phyloP scores from a whole-genome alignment of 495 filamentous ascomycete genomes.

The Hapsidospora chrysogenum region DNA sequence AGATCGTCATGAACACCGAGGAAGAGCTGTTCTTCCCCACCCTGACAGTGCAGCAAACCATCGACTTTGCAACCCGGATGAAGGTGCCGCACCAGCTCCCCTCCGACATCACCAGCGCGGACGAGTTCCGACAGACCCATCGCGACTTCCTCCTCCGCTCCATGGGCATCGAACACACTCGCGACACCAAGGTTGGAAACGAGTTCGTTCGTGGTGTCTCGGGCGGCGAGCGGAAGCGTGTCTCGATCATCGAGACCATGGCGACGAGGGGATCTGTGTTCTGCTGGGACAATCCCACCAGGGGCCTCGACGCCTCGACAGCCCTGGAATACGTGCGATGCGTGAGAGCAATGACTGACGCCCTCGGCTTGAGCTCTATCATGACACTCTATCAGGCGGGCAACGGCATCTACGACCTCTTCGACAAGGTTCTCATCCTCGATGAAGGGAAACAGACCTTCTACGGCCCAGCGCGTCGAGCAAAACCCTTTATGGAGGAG shows the following conservation, averaged over 20 bases:
- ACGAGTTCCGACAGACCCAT: slow-evolving; percentile 8
- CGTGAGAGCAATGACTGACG: slow-evolving; percentile 33
- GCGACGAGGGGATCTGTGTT: slow-evolving; percentile 14
- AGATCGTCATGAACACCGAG: slow-evolving; percentile 49
- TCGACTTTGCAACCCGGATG: slow-evolving; percentile 42
- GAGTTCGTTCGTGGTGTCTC: slow-evolving; percentile 51
- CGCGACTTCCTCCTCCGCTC: slow-evolving; percentile 13
- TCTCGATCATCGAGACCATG: slow-evolving; percentile 26
- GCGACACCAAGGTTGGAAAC: slow-evolving; percentile 61
- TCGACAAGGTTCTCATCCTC: slow-evolving; percentile 53
- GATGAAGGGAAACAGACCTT: slow-evolving; percentile 54
- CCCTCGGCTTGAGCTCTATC: slow-evolving; percentile 35
- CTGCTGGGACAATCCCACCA: slow-evolving; percentile 33
- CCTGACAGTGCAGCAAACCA: slow-evolving; percentile 50
- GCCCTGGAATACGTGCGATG: slow-evolving; percentile 31
- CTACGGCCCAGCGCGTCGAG: slow-evolving; percentile 40
- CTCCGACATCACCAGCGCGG: slow-evolving; percentile 3
- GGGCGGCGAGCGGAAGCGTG: slow-evolving; percentile 31
- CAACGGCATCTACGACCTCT: slow-evolving; percentile 46
- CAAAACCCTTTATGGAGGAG: slow-evolving; percentile 43
- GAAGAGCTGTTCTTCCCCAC: slow-evolving; percentile 66
- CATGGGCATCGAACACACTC: slow-evolving; percentile 39
- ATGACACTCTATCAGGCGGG: slow-evolving; percentile 61
- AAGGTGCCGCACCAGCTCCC: slow-evolving; percentile 23
- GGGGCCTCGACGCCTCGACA: slow-evolving; percentile 26